phyloP scores from a whole-genome alignment of 257 asterid genomes.

The Linaria vulgaris region DNA sequence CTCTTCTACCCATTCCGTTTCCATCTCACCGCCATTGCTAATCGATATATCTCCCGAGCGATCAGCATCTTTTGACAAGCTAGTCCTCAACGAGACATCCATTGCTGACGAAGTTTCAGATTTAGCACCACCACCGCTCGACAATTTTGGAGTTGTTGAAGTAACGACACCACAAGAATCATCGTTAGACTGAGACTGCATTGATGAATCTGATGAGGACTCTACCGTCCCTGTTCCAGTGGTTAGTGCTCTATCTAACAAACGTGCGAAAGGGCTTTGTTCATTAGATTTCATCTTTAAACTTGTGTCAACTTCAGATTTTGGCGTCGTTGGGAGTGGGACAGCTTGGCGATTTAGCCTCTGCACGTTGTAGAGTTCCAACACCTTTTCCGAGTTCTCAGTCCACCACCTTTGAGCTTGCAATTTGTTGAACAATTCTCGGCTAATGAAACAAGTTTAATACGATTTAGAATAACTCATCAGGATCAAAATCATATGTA shows the following conservation, averaged over 20 bases:
- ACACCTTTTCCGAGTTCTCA: slow-evolving; percentile 75
- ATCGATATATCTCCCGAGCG: slow-evolving; percentile 62
- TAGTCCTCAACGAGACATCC: slow-evolving; percentile 74
- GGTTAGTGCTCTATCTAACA: slow-evolving; percentile 67
- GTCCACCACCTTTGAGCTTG: slow-evolving; percentile 99
- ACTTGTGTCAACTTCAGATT: slow-evolving; percentile 64
- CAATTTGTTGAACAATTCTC: slow-evolving; percentile 83
- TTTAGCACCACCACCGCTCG: slow-evolving; percentile 58
- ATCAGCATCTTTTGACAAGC: slow-evolving; percentile 78
- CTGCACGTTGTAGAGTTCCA: slow-evolving; percentile 87
- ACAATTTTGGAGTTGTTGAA: slow-evolving; percentile 84
- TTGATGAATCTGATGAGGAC: slow-evolving; percentile 68
- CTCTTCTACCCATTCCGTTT: slow-evolving; percentile 65
- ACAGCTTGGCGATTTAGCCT: slow-evolving; percentile 70
- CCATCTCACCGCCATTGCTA: slow-evolving; percentile 58
- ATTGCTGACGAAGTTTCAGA: slow-evolving; percentile 46
- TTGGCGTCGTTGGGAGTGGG: slow-evolving; percentile 76
- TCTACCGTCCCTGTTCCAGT: slow-evolving; percentile 37
- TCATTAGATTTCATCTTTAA: slow-evolving; percentile 59
- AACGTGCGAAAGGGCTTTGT: slow-evolving; percentile 82
- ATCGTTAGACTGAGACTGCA: slow-evolving; percentile 48
- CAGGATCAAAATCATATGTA: background rate
- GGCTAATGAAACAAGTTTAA: slow-evolving; percentile 42
- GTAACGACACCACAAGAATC: slow-evolving; percentile 57
- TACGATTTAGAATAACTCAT: background rate